A percentile compares a stretch with the other conserved stretches of the same genome.
phyloP scores from a whole-genome alignment of 2,329 filamentous ascomycete species.

The Aureobasidium sp. region DNA sequence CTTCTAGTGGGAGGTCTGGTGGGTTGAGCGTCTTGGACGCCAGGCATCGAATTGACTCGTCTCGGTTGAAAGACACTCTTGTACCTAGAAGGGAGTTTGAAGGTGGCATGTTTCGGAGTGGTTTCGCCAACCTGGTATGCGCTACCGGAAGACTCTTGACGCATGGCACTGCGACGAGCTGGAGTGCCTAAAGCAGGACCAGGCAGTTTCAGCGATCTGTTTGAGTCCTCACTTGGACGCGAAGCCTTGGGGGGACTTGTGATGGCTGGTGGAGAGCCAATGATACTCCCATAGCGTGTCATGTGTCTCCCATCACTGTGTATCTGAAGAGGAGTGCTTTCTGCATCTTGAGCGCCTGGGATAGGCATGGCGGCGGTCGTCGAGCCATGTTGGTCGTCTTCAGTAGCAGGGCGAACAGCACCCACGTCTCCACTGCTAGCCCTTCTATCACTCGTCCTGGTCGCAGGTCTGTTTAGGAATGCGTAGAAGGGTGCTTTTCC shows the following conservation, averaged over 20 bases:
- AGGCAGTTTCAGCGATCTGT: slow-evolving; percentile 44
- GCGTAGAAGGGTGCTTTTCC: slow-evolving; percentile 32
- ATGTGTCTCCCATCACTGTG: slow-evolving; percentile 19
- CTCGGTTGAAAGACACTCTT: slow-evolving; percentile 28
- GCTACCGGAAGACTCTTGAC: slow-evolving; percentile 16
- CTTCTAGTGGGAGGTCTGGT: slow-evolving; percentile 29
- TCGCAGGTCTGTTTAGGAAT: slow-evolving; percentile 29
- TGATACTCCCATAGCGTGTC: slow-evolving; percentile 55
- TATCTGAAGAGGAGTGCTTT: slow-evolving; percentile 22
- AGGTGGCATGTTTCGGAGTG: slow-evolving; percentile 9
- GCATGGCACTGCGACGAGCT: neutral
- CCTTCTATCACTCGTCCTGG: neutral
- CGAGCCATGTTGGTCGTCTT: neutral
- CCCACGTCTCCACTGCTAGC: slow-evolving; percentile 1
- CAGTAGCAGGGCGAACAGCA: neutral
- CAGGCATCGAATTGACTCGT: slow-evolving; percentile 32
- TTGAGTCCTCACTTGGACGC: slow-evolving; percentile 32
- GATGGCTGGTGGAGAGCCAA: slow-evolving; percentile 41
- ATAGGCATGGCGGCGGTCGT: neutral
- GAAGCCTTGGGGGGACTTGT: slow-evolving; percentile 10
- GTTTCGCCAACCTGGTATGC: slow-evolving; percentile 39
- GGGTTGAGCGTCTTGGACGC: slow-evolving; percentile 15
- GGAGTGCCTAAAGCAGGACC: slow-evolving; percentile 49
- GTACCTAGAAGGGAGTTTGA: slow-evolving; percentile 20
- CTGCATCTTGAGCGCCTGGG: slow-evolving; percentile 10